Base-by-base conservation (phyloP, 441 rosid genomes). In the Geranium incanum region DNA sequence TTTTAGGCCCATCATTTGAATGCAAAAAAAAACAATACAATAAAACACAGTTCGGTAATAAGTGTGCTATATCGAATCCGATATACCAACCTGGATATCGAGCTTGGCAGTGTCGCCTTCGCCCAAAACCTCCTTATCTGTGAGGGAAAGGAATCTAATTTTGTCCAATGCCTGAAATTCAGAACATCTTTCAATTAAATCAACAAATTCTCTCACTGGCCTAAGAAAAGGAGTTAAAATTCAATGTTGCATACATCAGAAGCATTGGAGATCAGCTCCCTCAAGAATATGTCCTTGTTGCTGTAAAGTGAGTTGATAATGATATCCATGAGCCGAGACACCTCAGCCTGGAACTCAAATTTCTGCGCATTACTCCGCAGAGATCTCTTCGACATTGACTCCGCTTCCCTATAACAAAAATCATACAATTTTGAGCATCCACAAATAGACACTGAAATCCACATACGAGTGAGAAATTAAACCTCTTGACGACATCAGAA, bases 261-360 rank as follows among this genome's bases (percentile, higher is more conserved):
- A 52, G 98, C 98, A 75, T 91, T 94, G 66, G 98, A 94, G 74
- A 94, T 94, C 87, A 91, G 81, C 81, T 94, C 97, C 84, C 97
- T 88, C 1, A 94, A 80, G 96, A 91, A 94, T 75, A 94, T 94
- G 33, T 93, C 98, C 81, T 90, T 94, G 79, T 94, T 94, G 73
- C 98, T 91, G 79, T 94, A 91, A 9, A 94, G 96, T 75, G 98
- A 94, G 86, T 94, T 94, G 82, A 94, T 87, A 63, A 94, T 79
- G 76, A 94, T 94, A 70, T 94, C 97, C 99, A 94, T 90, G 41
- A 90, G 97, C 85, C 97, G 85, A 70, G 97, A 94, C 50, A 90
- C 99, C 89, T 91, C 98, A 60, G 97, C 97, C 70, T 91, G 97
- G 85, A 91, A 92, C 84, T 90, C 87, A 78, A 92, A 94, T 81